Percentiles rank a stretch among this genome's conserved stretches.
Conservation (phyloP, 1,284 basidiomycete genomes). For the Volvariella volvacea region DNA sequence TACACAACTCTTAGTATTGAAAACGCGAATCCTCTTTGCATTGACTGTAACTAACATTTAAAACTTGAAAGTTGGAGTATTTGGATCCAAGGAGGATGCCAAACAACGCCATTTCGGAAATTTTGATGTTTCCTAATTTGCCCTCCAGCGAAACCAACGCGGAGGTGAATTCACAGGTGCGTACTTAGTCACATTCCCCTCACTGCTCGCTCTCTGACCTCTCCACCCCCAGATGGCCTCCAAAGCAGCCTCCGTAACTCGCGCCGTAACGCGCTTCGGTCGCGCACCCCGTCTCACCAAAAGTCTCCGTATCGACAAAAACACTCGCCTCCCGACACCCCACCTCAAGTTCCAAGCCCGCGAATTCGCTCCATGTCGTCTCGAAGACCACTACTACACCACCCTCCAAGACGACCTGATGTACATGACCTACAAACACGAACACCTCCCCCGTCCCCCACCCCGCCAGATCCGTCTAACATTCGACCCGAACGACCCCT, state of each 20-base stretch:
- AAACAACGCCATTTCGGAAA: background rate
- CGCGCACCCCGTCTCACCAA: constrained; percentile 39
- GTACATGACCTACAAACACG: constrained; percentile 93
- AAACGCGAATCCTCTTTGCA: too few relatives aligned
- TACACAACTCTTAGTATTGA: too few relatives aligned
- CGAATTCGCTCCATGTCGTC: constrained; percentile 72
- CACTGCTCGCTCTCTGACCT: background rate
- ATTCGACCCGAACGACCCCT: constrained; percentile 77
- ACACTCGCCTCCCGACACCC: constrained; percentile 55
- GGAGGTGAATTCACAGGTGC: background rate
- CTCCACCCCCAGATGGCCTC: constrained; percentile 5
- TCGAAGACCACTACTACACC: constrained; percentile 80
- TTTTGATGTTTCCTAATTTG: background rate
- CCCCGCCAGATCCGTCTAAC: constrained; percentile 56
- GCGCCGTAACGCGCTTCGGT: constrained; percentile 36
- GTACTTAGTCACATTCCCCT: background rate
- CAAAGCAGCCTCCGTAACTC: constrained; percentile 9
- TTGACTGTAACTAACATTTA: too few relatives aligned
- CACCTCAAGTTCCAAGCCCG: constrained; percentile 57
- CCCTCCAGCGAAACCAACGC: background rate
- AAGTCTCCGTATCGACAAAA: constrained; percentile 38
- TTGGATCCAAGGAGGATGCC: background rate
- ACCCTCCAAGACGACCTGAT: constrained; percentile 85
- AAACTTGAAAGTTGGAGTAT: background rate
- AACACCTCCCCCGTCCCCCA: constrained; percentile 41